Evolutionary conservation across 176 grass and related monocot genomes (phyloP), one percentile per base, ranked within the genome.

Genomic region (Triticum timopheevii): DNA sequence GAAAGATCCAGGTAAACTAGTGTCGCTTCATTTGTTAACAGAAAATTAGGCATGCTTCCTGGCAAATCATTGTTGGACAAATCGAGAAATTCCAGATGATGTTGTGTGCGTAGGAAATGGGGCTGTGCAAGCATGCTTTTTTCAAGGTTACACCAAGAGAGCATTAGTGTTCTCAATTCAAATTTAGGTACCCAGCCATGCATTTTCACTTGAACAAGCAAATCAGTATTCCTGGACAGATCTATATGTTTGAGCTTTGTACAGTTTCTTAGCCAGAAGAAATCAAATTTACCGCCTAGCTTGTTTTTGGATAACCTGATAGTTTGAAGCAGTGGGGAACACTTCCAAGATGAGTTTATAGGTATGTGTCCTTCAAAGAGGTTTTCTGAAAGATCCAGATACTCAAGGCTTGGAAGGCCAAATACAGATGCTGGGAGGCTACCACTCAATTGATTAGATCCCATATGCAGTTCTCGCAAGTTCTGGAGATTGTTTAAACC

Each of bases 41-140:
- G 11, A 69, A 85, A 93, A 58, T 63, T 79, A 5, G 84, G 84
- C 63, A 90, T 71, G 13, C 7, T 79, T 56, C 80, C 91, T 5
- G 17, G 13, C 23, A 88, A 69, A n/a, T 68, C 65, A 67, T 72
- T 92, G 69, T 87, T 58, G 2, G 90, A 83, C 52, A 92, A 70
- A 59, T 86, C 79, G 45, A 92, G 84, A 15, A 31, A 1, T 6
- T 80, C 0, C 4, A 92, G 33, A 50, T 69, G 24, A 66, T 54
- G 5, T 5, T 89, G 87, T 61, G 86, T 83, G 44, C 22, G 33
- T 50, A 93, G 45, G 17, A 93, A 93, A 20, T 56, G 30, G 23
- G 49, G 84, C 13, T 77, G 73, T 33, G 28, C 8, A 67, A 90
- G 22, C 4, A 52, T 42, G 44, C 10, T 62, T 13, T 33, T 68